Percentiles rank a stretch among this genome's conserved stretches.
Evolutionary conservation across 768 basidiomycete species (phyloP).

Genomic region (Peribolospora kevripleyi): DNA sequence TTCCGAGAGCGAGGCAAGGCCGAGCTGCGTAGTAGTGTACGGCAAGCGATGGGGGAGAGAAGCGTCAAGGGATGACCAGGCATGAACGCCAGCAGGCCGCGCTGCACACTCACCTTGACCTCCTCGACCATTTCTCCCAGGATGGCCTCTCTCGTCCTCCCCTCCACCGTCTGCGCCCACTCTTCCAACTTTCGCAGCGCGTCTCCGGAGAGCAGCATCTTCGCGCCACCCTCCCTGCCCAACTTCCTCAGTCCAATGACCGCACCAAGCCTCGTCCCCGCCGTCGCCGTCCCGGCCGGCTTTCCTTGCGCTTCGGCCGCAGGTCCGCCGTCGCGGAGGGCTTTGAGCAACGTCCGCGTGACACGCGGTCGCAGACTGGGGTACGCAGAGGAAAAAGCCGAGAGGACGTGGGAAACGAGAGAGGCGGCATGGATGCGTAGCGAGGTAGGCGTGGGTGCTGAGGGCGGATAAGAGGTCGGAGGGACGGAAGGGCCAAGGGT

Average conservation of each 20-base stretch:
- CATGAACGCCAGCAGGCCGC: too few species aligned
- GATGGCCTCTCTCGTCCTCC: conserved; percentile 8
- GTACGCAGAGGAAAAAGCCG: conserved; percentile 66
- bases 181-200: conserved; percentile 17
- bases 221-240: conserved; percentile 2
- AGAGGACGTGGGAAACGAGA: conserved; percentile 55
- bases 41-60: too few species aligned
- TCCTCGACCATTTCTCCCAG: conserved; percentile 7
- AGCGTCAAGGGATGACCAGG: too few species aligned
- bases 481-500: conserved; percentile 41
- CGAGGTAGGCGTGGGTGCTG: conserved; percentile 23
- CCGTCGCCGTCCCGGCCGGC: conserved; percentile 11
- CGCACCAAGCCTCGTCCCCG: neutral
- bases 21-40: too few species aligned
- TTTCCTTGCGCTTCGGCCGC: conserved; percentile 54
- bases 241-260: conserved; percentile 5
- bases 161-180: conserved; percentile 12
- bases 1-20: too few species aligned
- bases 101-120: conserved; percentile 10
- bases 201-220: conserved; percentile 5
- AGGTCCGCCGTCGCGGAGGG: conserved; percentile 49
- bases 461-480: conserved; percentile 6
- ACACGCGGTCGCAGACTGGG: conserved; percentile 66
- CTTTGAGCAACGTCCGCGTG: conserved; percentile 76
- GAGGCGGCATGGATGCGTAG: conserved; percentile 62